These are phyloP conservation scores for Suillus bovinus DNA, from an alignment of 768 basidiomycete species.

Conservation along the genomic window DNA sequence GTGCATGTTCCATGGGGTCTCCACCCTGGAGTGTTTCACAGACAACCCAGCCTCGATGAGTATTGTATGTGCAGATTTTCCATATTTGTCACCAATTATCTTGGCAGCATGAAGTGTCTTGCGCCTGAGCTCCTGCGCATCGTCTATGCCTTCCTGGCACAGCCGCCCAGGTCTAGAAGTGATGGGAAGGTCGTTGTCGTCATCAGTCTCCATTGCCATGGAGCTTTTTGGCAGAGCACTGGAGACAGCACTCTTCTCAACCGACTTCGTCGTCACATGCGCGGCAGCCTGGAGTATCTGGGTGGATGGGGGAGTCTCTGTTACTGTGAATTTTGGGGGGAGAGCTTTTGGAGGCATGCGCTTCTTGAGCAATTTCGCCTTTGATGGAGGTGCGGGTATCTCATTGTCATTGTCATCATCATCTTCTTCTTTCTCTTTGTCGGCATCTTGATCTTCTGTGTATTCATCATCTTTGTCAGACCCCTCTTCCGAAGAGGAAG, in stretches of 20 bases:
- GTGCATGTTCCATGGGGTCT: slow-evolving; percentile 9
- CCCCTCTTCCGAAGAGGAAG: neutral
- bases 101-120: neutral
- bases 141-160: neutral
- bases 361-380: too few relatives aligned
- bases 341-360: neutral
- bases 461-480: neutral
- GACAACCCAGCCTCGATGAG: slow-evolving; percentile 1
- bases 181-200: neutral
- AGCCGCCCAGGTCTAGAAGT: neutral
- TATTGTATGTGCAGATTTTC: neutral
- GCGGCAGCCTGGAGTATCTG: too few relatives aligned
- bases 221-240: too few relatives aligned
- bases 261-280: too few relatives aligned
- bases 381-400: neutral
- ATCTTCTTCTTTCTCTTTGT: neutral
- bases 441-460: neutral
- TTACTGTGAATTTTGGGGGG: neutral
- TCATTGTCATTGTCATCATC: too few relatives aligned
- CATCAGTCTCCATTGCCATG: neutral
- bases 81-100: slow-evolving; percentile 1
- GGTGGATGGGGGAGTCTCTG: neutral
- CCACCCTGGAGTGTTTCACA: slow-evolving; percentile 2
- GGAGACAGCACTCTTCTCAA: too few relatives aligned
- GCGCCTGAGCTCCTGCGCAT: neutral